Conservation (phyloP, 1,139 yeast genomes). For the Yamadazyma kanchanaburiensis region DNA sequence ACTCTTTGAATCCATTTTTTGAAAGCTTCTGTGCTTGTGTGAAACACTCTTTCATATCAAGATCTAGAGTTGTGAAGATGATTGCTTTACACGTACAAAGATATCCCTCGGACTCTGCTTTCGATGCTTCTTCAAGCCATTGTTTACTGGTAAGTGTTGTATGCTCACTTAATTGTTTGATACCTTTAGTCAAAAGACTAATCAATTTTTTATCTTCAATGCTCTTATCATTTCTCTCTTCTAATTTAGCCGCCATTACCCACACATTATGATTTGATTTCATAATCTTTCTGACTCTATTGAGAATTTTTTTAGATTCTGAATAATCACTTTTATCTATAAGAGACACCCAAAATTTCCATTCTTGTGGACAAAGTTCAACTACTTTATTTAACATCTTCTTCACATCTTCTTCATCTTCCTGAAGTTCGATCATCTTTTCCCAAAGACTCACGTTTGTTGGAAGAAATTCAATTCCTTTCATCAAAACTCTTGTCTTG, state of each 20-base stretch:
- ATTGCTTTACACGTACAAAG: constrained; percentile 37
- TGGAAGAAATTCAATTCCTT: constrained; percentile 56
- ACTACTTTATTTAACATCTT: constrained; percentile 65
- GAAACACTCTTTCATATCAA: constrained; percentile 20
- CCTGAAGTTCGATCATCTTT: constrained; percentile 48
- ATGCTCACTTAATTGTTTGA: constrained; percentile 32
- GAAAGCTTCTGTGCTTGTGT: constrained; percentile 37
- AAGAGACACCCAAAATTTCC: constrained; percentile 58
- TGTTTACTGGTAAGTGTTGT: constrained; percentile 22
- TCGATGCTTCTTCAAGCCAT: constrained; percentile 44
- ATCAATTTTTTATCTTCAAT: constrained; percentile 33
- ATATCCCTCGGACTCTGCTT: constrained; percentile 36
- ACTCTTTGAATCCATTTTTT: constrained; percentile 22
- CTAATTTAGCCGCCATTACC: constrained; percentile 69
- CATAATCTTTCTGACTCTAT: constrained; percentile 56
- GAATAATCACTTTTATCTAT: constrained; percentile 43
- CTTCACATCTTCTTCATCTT: constrained; percentile 41
- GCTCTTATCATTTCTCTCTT: constrained; percentile 48
- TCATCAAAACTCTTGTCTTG: constrained; percentile 57
- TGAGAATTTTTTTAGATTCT: constrained; percentile 54
- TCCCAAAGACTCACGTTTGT: constrained; percentile 50
- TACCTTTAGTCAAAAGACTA: constrained; percentile 52
- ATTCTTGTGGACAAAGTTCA: constrained; percentile 62
- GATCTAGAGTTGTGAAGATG: constrained; percentile 18
- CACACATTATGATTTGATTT: constrained; percentile 57